Evolutionary conservation across 352 stramenopile species (phyloP).

Genomic region (Globisporangium cederbergense): DNA sequence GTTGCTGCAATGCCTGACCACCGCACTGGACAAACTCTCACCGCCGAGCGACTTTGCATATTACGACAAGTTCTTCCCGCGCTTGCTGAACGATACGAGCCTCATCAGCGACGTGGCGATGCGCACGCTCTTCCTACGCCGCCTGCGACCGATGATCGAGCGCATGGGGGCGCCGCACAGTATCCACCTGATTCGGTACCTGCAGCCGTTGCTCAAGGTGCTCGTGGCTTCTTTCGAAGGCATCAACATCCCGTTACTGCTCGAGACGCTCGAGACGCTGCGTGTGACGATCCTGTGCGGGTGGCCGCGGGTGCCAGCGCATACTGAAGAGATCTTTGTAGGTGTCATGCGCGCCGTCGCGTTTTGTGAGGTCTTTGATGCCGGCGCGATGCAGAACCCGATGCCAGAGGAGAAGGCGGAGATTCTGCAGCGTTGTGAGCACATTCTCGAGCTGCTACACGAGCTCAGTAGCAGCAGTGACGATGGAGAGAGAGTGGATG

Average conservation of each 20-base stretch:
- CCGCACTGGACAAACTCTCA: slow-evolving; percentile 63
- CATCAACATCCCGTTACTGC: slow-evolving; percentile 42
- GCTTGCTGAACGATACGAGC: slow-evolving; percentile 64
- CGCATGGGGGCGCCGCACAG: slow-evolving; percentile 64
- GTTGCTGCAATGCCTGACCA: slow-evolving; percentile 52
- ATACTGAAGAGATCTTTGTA: slow-evolving; percentile 66
- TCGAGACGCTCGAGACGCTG: slow-evolving; percentile 61
- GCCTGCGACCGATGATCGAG: slow-evolving; percentile 40
- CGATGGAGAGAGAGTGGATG: background rate
- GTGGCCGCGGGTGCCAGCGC: slow-evolving; percentile 68
- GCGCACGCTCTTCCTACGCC: slow-evolving; percentile 51
- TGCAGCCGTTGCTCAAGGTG: slow-evolving; percentile 80
- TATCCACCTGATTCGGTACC: slow-evolving; percentile 64
- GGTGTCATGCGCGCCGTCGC: slow-evolving; percentile 65
- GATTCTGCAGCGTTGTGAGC: slow-evolving; percentile 31
- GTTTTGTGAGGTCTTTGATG: slow-evolving; percentile 63
- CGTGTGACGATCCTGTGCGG: slow-evolving; percentile 45
- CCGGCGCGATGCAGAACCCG: slow-evolving; percentile 25
- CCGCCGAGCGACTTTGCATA: slow-evolving; percentile 42
- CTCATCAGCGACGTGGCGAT: slow-evolving; percentile 54
- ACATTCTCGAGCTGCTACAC: slow-evolving; percentile 34
- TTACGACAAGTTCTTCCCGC: slow-evolving; percentile 69
- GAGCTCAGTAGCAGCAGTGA: slow-evolving; percentile 18
- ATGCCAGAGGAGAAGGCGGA: slow-evolving; percentile 23
- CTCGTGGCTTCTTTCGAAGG: slow-evolving; percentile 64